phyloP scores from a whole-genome alignment of 2,329 filamentous ascomycete species.

The Zarea fungicola region DNA sequence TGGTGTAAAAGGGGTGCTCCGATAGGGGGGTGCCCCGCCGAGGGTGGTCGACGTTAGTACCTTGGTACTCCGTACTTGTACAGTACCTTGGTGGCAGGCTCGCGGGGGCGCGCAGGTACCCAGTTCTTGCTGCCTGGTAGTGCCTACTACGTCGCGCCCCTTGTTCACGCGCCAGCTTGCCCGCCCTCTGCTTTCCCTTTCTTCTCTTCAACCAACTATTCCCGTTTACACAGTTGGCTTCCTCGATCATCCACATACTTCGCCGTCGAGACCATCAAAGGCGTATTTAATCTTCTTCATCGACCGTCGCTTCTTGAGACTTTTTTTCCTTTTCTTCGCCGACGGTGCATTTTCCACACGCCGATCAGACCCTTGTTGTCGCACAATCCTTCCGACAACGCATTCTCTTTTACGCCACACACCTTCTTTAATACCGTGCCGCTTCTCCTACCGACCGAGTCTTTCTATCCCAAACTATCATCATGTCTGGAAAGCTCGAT shows the following conservation, averaged over 20 bases:
- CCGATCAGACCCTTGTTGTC: slow-evolving; percentile 1
- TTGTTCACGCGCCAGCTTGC: slow-evolving; percentile 13
- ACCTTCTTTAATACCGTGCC: slow-evolving; percentile 41
- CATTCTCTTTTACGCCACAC: slow-evolving; percentile 11
- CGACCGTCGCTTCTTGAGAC: not conserved
- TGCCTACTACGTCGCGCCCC: slow-evolving; percentile 14
- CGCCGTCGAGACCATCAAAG: not conserved
- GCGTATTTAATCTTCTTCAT: not conserved
- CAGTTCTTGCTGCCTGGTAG: slow-evolving; percentile 22
- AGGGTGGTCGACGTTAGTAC: too few relatives aligned
- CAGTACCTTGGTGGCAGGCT: too few relatives aligned
- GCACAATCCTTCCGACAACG: slow-evolving; percentile 13
- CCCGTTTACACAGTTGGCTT: not conserved
- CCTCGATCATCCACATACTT: not conserved
- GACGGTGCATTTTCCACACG: slow-evolving; percentile 12
- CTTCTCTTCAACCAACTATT: slow-evolving; percentile 13
- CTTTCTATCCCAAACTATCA: slow-evolving; percentile 28
- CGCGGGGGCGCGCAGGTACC: slow-evolving; percentile 13
- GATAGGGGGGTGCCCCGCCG: too few relatives aligned
- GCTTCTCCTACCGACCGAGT: not conserved
- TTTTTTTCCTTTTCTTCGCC: not conserved
- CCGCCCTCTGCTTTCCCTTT: slow-evolving; percentile 10
- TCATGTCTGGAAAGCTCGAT: slow-evolving; percentile 92
- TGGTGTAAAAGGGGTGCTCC: too few relatives aligned
- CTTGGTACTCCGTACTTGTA: too few relatives aligned